phyloP scores from a whole-genome alignment of 208 protist genomes.

The Trypanosoma brucei region DNA sequence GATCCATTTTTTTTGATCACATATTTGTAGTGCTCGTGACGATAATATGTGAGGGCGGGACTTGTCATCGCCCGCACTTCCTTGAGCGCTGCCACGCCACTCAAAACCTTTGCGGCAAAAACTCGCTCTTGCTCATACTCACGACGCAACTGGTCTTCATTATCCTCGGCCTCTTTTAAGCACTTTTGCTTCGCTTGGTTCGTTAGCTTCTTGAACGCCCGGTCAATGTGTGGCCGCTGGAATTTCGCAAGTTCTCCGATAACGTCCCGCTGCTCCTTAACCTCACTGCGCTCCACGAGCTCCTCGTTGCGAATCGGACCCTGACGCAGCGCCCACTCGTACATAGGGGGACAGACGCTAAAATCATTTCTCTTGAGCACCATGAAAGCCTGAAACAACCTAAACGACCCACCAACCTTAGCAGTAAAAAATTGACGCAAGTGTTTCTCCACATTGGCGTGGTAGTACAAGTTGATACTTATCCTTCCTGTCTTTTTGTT shows the following conservation, averaged over 20 bases:
- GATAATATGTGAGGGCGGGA: slow-evolving; percentile 26
- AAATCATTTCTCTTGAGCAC: slow-evolving; percentile 28
- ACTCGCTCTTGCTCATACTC: slow-evolving; percentile 34
- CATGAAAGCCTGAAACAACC: slow-evolving; percentile 19
- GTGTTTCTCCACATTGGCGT: slow-evolving; percentile 7
- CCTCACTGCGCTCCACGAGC: slow-evolving; percentile 23
- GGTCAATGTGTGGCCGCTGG: slow-evolving; percentile 9
- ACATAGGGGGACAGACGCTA: slow-evolving; percentile 22
- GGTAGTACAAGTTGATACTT: slow-evolving; percentile 43
- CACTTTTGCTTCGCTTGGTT: slow-evolving; percentile 32
- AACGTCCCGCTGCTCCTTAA: slow-evolving; percentile 22
- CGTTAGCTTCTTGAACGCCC: slow-evolving; percentile 29
- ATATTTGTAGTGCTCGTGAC: slow-evolving; percentile 26
- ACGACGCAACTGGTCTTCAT: slow-evolving; percentile 16
- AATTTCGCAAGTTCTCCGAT: slow-evolving; percentile 10
- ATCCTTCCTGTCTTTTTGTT: slow-evolving; percentile 58
- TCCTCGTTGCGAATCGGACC: slow-evolving; percentile 26
- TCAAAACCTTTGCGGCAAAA: slow-evolving; percentile 48
- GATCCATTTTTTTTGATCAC: slow-evolving; percentile 38
- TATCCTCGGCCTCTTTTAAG: slow-evolving; percentile 16
- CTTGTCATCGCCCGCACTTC: slow-evolving; percentile 55
- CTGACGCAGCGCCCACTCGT: slow-evolving; percentile 22
- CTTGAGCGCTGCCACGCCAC: slow-evolving; percentile 41
- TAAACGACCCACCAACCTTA: neutral
- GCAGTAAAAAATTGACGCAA: slow-evolving; percentile 12